Evolutionary conservation across 768 basidiomycete genomes (phyloP).

Genomic region (Cubamyces lactineus): DNA sequence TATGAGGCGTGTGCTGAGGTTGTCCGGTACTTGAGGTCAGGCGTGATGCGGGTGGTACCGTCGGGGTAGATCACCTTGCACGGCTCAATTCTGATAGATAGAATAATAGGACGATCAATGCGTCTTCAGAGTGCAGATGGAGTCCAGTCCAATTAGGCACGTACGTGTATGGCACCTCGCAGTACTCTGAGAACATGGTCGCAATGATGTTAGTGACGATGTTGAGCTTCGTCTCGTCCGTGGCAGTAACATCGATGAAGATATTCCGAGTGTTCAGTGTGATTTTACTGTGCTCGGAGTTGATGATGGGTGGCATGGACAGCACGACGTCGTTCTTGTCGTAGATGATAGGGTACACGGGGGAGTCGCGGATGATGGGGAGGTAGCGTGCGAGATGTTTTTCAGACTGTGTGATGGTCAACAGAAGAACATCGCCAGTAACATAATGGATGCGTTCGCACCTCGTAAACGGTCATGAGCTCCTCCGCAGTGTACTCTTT

Average conservation of each 20-base stretch:
- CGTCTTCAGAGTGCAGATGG: neutral
- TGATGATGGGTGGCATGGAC: constrained; percentile 98
- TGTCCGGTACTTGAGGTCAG: constrained; percentile 74
- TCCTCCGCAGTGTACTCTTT: constrained; percentile 84
- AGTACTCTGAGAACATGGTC: constrained; percentile 99
- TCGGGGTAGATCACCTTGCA: constrained; percentile 83
- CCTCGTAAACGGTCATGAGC: constrained; percentile 94
- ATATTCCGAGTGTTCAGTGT: constrained; percentile 90
- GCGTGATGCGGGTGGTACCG: constrained; percentile 74
- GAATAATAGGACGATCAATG: constrained; percentile 10
- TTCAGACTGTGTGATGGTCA: constrained; percentile 62
- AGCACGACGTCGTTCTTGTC: constrained; percentile 85
- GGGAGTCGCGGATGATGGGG: constrained; percentile 90
- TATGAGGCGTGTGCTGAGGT: constrained; percentile 84
- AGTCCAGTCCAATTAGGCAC: too few species aligned
- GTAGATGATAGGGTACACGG: constrained; percentile 98
- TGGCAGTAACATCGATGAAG: constrained; percentile 97
- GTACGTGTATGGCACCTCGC: constrained; percentile 88
- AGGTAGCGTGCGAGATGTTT: constrained; percentile 90
- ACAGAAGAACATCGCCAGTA: neutral
- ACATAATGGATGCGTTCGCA: constrained; percentile 37
- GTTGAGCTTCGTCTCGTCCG: constrained; percentile 93
- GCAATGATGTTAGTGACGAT: constrained; percentile 94
- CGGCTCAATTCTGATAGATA: constrained; percentile 80
- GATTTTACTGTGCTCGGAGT: constrained; percentile 97